Conservation (phyloP, 1,284 basidiomycete species). For the Sporisorium scitamineum region DNA sequence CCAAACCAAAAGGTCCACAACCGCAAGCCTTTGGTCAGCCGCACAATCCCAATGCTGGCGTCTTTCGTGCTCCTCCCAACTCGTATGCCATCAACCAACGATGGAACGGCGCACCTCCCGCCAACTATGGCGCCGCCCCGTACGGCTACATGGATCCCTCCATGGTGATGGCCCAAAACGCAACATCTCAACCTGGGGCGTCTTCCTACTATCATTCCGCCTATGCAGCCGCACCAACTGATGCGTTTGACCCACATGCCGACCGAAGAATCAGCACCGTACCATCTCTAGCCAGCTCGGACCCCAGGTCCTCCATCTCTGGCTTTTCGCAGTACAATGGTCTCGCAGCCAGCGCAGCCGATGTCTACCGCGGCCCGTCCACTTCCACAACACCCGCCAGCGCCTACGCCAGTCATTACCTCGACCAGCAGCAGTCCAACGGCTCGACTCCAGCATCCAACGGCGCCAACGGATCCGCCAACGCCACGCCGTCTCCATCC, state of each 20-base stretch:
- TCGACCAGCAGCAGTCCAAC: constrained; percentile 32
- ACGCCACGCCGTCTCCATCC: constrained; percentile 6
- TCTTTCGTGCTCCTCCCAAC: constrained; percentile 40
- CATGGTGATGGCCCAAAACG: constrained; percentile 18
- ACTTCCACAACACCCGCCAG: constrained; percentile 32
- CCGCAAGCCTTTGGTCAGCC: constrained; percentile 30
- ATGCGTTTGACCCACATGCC: constrained; percentile 21
- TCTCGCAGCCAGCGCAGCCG: constrained; percentile 37
- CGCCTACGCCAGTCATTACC: constrained; percentile 45
- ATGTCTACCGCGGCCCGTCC: constrained; percentile 29
- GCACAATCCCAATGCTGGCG: constrained; percentile 11
- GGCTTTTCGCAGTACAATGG: constrained; percentile 33
- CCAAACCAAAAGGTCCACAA: constrained; percentile 60
- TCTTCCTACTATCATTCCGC: constrained; percentile 34
- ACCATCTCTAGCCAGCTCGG: constrained; percentile 30
- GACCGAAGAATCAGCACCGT: constrained; percentile 36
- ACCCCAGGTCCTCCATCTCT: constrained; percentile 34
- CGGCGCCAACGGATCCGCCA: constrained; percentile 6
- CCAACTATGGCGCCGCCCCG: constrained; percentile 16
- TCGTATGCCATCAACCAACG: constrained; percentile 41
- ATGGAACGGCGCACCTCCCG: constrained; percentile 37
- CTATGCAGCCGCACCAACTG: constrained; percentile 18
- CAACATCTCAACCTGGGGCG: constrained; percentile 8
- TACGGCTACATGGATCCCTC: constrained; percentile 35
- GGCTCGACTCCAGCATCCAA: constrained; percentile 5